Conservation (phyloP, 306 rosid genomes). For the Sesbania bispinosa region DNA sequence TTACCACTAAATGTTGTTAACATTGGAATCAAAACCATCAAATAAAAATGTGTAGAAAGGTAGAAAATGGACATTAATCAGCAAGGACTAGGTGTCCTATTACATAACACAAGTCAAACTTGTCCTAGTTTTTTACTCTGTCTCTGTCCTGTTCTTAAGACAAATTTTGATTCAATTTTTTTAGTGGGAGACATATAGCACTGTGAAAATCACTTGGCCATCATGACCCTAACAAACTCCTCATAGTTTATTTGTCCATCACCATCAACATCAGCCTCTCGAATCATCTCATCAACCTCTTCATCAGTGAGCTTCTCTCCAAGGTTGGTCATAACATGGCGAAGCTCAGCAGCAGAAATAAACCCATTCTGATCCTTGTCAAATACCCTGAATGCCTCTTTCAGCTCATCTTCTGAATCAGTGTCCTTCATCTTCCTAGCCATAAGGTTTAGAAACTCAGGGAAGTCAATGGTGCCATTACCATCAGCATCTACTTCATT, state of each 20-base stretch:
- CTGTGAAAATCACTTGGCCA: slow-evolving; percentile 62
- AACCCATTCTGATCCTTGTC: slow-evolving; percentile 92
- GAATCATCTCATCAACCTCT: slow-evolving; percentile 87
- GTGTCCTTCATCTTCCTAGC: slow-evolving; percentile 94
- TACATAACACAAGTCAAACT: too few species aligned
- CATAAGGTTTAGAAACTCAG: slow-evolving; percentile 85
- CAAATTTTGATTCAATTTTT: background rate
- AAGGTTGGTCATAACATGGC: slow-evolving; percentile 90
- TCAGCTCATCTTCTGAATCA: slow-evolving; percentile 85
- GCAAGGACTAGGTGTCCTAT: too few species aligned
- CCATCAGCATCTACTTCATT: slow-evolving; percentile 90
- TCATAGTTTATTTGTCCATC: slow-evolving; percentile 88
- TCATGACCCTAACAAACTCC: slow-evolving; percentile 87
- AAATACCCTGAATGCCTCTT: slow-evolving; percentile 82
- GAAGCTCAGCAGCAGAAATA: slow-evolving; percentile 90
- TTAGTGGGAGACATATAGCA: background rate
- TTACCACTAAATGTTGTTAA: too few species aligned
- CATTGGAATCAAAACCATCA: too few species aligned
- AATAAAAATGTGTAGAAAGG: too few species aligned
- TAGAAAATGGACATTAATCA: too few species aligned
- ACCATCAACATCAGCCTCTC: slow-evolving; percentile 93
- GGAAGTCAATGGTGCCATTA: slow-evolving; percentile 81
- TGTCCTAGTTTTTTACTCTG: too few species aligned
- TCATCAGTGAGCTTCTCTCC: slow-evolving; percentile 90
- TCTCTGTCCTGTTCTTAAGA: background rate